A percentile compares a stretch with the other conserved stretches of the same genome.
These are phyloP conservation scores for Vitis riparia DNA, from an alignment of 164 flowering plant genomes.

Conservation along the genomic window DNA sequence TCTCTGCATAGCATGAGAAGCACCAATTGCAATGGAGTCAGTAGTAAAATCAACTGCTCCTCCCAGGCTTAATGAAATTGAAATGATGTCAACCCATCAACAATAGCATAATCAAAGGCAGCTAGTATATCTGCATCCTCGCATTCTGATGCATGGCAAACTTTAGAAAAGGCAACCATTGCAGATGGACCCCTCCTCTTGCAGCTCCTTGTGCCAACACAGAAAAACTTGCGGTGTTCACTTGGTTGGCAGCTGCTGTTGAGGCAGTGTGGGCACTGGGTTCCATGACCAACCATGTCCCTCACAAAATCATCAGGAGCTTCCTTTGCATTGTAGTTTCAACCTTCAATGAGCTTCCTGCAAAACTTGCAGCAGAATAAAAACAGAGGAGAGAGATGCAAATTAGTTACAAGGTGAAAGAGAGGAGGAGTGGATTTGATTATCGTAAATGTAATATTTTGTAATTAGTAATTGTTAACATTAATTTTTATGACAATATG, in stretches of 20 bases:
- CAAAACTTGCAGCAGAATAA: not conserved
- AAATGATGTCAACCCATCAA: conserved; percentile 25
- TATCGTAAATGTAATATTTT: too few species aligned
- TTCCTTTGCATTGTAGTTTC: conserved; percentile 7
- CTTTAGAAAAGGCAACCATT: conserved; percentile 22
- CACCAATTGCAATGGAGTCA: conserved; percentile 27
- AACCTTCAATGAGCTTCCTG: conserved; percentile 33
- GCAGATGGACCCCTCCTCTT: conserved; percentile 32
- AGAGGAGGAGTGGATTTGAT: too few species aligned
- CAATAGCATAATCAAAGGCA: conserved; percentile 32
- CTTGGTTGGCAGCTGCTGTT: conserved; percentile 32
- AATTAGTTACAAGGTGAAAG: too few species aligned
- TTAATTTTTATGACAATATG: too few species aligned
- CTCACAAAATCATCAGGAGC: conserved; percentile 6
- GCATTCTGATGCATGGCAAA: conserved; percentile 3
- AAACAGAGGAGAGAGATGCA: too few species aligned
- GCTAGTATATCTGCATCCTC: not conserved
- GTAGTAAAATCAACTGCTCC: not conserved
- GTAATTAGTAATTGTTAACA: too few species aligned
- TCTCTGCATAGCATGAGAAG: conserved; percentile 34
- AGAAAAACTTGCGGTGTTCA: conserved; percentile 15
- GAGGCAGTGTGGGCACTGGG: conserved; percentile 29
- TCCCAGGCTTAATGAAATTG: conserved; percentile 18
- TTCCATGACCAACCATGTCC: conserved; percentile 32
- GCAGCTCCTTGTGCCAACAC: conserved; percentile 26